Conservation (phyloP, 2,329 filamentous ascomycete genomes). For the Claviceps sp. region DNA sequence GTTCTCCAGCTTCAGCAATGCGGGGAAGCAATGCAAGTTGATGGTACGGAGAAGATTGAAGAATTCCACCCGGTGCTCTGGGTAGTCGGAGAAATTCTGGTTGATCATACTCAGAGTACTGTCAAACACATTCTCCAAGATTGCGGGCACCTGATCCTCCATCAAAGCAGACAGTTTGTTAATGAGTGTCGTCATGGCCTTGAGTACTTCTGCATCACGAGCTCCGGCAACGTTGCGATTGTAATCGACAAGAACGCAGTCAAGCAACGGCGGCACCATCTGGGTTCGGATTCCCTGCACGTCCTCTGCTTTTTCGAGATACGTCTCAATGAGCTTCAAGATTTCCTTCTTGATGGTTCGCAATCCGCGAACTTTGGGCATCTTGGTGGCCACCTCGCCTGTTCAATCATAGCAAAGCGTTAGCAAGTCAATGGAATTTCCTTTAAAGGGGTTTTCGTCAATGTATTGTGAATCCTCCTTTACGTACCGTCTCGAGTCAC, state of each 20-base stretch:
- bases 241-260: slow-evolving; percentile 90
- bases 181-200: slow-evolving; percentile 95
- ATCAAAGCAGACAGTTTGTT: slow-evolving; percentile 90
- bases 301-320: slow-evolving; percentile 96
- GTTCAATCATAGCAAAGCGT: not conserved
- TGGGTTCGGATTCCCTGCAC: slow-evolving; percentile 82
- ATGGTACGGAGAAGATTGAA: slow-evolving; percentile 94
- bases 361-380: slow-evolving; percentile 87
- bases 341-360: slow-evolving; percentile 99
- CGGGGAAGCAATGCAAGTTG: slow-evolving; percentile 93
- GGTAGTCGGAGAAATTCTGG: slow-evolving; percentile 99
- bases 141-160: slow-evolving; percentile 94
- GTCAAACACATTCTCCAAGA: slow-evolving; percentile 98
- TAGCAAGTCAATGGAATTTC: not conserved
- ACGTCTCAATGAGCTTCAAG: slow-evolving; percentile 92
- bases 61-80: slow-evolving; percentile 97
- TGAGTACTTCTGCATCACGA: slow-evolving; percentile 89
- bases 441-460: not conserved
- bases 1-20: slow-evolving; percentile 84
- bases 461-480: slow-evolving; percentile 16
- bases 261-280: slow-evolving; percentile 89
- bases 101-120: slow-evolving; percentile 99
- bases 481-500: slow-evolving; percentile 67
- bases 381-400: slow-evolving; percentile 91
- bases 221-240: slow-evolving; percentile 93